Evolutionary conservation across 2,329 filamentous ascomycete genomes (phyloP).

Genomic region (Pestalotiopsis sp.): DNA sequence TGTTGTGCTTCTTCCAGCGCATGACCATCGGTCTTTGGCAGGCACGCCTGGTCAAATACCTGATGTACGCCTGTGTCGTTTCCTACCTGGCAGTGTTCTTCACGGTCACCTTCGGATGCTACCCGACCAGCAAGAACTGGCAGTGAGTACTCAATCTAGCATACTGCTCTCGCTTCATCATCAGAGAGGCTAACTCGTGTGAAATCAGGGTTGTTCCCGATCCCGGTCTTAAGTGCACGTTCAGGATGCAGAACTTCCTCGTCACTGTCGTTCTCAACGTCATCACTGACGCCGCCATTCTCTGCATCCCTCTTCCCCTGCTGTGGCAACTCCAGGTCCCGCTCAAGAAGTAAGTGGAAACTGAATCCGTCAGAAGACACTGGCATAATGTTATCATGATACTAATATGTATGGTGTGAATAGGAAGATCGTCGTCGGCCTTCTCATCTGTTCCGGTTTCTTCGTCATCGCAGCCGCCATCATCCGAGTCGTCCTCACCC

Average conservation of each 20-base stretch:
- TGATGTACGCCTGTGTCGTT: slow-evolving; percentile 7
- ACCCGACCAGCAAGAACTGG: slow-evolving; percentile 12
- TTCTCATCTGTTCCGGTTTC: slow-evolving; percentile 16
- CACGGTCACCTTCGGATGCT: slow-evolving; percentile 16
- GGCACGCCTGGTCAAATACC: slow-evolving; percentile 7
- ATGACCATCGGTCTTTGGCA: slow-evolving; percentile 26
- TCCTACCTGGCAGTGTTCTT: slow-evolving; percentile 13
- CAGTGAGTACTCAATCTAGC: slow-evolving; percentile 4
- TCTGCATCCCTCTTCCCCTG: slow-evolving; percentile 15
- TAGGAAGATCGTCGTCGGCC: slow-evolving; percentile 14
- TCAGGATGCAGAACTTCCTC: slow-evolving; percentile 24
- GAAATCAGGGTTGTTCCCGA: slow-evolving; percentile 11
- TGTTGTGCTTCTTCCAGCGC: slow-evolving; percentile 31
- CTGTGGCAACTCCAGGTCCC: slow-evolving; percentile 16
- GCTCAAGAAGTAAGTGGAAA: slow-evolving; percentile 12
- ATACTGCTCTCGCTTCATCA: not conserved
- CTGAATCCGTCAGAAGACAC: no score
- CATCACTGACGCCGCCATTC: slow-evolving; percentile 13
- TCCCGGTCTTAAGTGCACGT: slow-evolving; percentile 20
- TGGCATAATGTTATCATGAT: not conserved
- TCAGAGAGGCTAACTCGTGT: not conserved
- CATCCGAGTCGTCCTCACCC: slow-evolving; percentile 13
- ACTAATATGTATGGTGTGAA: not conserved
- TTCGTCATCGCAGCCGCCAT: slow-evolving; percentile 17
- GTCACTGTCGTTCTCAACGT: slow-evolving; percentile 23